Evolutionary conservation across 768 basidiomycete species (phyloP).

Genomic region (Leccinum imitatum): DNA sequence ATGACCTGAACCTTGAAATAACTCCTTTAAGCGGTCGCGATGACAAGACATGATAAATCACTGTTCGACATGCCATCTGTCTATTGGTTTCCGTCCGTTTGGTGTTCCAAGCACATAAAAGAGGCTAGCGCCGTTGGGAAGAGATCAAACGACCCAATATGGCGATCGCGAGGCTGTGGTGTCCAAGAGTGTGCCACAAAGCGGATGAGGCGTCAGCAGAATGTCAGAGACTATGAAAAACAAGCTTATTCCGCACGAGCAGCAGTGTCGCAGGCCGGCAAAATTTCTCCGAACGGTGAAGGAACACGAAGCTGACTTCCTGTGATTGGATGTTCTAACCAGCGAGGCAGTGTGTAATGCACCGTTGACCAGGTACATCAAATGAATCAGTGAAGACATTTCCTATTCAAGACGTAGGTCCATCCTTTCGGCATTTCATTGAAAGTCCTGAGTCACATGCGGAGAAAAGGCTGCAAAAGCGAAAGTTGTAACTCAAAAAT

Average conservation of each 20-base stretch:
- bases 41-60: slow-evolving; percentile 6
- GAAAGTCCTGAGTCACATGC: slow-evolving; percentile 18
- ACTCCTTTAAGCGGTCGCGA: slow-evolving; percentile 10
- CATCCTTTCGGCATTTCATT: slow-evolving; percentile 8
- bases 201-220: slow-evolving; percentile 23
- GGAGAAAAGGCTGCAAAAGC: slow-evolving; percentile 14
- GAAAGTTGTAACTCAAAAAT: slow-evolving; percentile 1
- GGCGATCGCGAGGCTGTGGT: slow-evolving; percentile 26
- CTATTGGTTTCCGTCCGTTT: slow-evolving; percentile 8
- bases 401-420: slow-evolving; percentile 11
- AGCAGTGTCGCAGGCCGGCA: background rate
- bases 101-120: background rate
- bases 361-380: slow-evolving; percentile 24
- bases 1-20: slow-evolving; percentile 4
- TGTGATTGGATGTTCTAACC: slow-evolving; percentile 6
- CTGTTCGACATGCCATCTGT: background rate
- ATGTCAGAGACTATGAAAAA: slow-evolving; percentile 19
- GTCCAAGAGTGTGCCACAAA: slow-evolving; percentile 33
- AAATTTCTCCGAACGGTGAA: background rate
- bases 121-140: slow-evolving; percentile 2
- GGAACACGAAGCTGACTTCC: slow-evolving; percentile 1
- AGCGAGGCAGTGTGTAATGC: slow-evolving; percentile 12
- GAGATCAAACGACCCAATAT: slow-evolving; percentile 2
- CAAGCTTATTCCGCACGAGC: background rate
- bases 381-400: slow-evolving; percentile 13